Percentiles rank a stretch among this genome's conserved stretches.
Evolutionary conservation across 164 flowering plant species (phyloP).

Genomic region (Nymphaea colorata): DNA sequence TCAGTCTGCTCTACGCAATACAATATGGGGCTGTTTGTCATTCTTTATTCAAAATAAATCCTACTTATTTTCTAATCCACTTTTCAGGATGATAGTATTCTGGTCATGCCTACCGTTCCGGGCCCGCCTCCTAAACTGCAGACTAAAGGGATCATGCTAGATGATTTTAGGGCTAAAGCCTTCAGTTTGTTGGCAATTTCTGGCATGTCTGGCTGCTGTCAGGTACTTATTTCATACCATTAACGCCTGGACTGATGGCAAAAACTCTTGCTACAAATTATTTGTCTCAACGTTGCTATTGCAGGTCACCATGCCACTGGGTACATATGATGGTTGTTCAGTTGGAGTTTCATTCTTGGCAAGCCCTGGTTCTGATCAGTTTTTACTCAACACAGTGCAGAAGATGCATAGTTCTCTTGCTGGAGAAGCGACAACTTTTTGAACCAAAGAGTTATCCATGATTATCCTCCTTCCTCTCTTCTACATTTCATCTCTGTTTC

Average conservation of each 20-base stretch:
- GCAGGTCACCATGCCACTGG: conserved; percentile 83
- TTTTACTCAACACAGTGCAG: conserved; percentile 63
- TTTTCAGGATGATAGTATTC: conserved; percentile 53
- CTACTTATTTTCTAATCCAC: not conserved
- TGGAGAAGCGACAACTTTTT: not conserved
- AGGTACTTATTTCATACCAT: conserved; percentile 29
- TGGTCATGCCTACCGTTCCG: conserved; percentile 79
- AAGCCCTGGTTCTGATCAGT: conserved; percentile 63
- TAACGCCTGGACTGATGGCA: not conserved
- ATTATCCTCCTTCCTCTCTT: too few species aligned
- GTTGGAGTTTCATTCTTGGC: conserved; percentile 74
- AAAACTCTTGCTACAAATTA: not conserved
- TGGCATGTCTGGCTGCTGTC: conserved; percentile 86
- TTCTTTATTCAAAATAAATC: not conserved
- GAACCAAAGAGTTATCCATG: not conserved
- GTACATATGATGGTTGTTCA: conserved; percentile 52
- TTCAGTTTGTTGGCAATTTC: conserved; percentile 75
- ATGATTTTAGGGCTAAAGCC: conserved; percentile 53
- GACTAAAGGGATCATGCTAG: conserved; percentile 37
- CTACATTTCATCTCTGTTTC: too few species aligned
- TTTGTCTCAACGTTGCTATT: not conserved
- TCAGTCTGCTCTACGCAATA: not conserved
- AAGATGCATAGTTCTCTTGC: conserved; percentile 26
- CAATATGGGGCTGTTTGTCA: not conserved
- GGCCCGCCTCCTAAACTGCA: conserved; percentile 77